phyloP scores from a whole-genome alignment of 2,329 filamentous ascomycete genomes.

The Incumbomyces delicatus region DNA sequence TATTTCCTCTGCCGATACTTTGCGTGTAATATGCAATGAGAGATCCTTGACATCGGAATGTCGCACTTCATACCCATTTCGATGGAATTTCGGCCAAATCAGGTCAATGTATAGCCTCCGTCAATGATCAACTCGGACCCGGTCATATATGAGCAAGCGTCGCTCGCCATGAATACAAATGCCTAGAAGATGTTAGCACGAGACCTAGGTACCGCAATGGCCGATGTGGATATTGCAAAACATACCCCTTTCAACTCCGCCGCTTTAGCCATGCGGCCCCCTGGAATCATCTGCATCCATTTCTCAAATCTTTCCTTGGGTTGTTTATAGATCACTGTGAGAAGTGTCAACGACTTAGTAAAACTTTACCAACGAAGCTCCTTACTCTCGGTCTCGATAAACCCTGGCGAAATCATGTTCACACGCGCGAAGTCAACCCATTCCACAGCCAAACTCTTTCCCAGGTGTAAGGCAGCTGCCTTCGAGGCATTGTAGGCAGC shows the following conservation, averaged over 20 bases:
- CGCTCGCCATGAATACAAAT: constrained; percentile 39
- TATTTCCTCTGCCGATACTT: too few species aligned
- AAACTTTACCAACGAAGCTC: constrained; percentile 40
- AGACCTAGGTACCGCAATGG: background rate
- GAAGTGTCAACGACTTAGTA: background rate
- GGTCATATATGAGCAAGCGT: constrained; percentile 36
- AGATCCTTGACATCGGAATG: too few species aligned
- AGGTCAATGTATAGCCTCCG: constrained; percentile 36
- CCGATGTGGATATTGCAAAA: background rate
- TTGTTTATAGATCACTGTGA: background rate
- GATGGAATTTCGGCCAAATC: too few species aligned
- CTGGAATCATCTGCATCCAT: constrained; percentile 70
- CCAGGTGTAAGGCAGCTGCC: constrained; percentile 28
- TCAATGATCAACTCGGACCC: constrained; percentile 38
- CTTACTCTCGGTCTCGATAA: constrained; percentile 30
- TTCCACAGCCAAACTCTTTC: constrained; percentile 30
- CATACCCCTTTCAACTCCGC: constrained; percentile 36
- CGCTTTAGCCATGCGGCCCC: constrained; percentile 61
- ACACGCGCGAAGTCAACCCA: constrained; percentile 32
- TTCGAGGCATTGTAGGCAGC: constrained; percentile 31
- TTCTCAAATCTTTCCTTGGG: constrained; percentile 35
- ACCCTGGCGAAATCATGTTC: constrained; percentile 18
- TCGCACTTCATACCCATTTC: too few species aligned
- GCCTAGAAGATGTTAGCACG: constrained; percentile 15
- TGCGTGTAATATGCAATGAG: too few species aligned